A percentile compares a stretch with the other conserved stretches of the same genome.
Conservation (phyloP, 164 flowering plant genomes). For the Sedum album region DNA sequence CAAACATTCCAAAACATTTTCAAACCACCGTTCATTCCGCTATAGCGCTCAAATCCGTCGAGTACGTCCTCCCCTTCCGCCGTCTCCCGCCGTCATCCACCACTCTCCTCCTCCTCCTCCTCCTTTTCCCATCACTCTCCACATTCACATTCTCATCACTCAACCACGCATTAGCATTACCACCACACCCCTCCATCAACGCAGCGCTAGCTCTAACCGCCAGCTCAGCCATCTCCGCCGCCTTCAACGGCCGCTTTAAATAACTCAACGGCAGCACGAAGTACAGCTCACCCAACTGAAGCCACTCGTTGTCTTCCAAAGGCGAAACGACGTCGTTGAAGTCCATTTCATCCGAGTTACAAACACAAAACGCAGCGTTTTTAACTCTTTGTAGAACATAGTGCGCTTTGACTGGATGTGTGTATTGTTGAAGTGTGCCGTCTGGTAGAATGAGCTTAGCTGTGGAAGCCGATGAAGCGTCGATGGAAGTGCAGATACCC, state of each 20-base stretch:
- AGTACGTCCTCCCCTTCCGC: not conserved
- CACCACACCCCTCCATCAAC: conserved; percentile 7
- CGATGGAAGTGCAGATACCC: conserved; percentile 27
- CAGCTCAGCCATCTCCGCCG: conserved; percentile 57
- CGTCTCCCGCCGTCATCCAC: conserved; percentile 11
- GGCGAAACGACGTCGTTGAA: conserved; percentile 40
- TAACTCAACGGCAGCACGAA: conserved; percentile 39
- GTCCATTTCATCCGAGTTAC: conserved; percentile 63
- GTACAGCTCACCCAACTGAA: conserved; percentile 47
- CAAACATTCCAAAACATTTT: not conserved
- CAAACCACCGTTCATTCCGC: not conserved
- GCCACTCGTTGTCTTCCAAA: conserved; percentile 34
- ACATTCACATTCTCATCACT: not conserved
- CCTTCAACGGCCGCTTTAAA: conserved; percentile 29
- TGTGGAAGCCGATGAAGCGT: conserved; percentile 31
- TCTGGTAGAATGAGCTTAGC: conserved; percentile 41
- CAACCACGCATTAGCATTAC: conserved; percentile 1
- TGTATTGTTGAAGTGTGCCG: conserved; percentile 43
- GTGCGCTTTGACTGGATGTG: conserved; percentile 44
- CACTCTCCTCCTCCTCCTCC: not conserved
- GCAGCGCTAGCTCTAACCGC: conserved; percentile 49
- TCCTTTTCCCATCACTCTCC: conserved; percentile 7
- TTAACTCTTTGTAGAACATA: conserved; percentile 29
- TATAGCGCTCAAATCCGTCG: conserved; percentile 1
- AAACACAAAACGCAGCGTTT: conserved; percentile 35